A percentile compares a stretch with the other conserved stretches of the same genome.
phyloP scores from a whole-genome alignment of 192 early-diverging fungal genomes.

The Podochytrium sp. region DNA sequence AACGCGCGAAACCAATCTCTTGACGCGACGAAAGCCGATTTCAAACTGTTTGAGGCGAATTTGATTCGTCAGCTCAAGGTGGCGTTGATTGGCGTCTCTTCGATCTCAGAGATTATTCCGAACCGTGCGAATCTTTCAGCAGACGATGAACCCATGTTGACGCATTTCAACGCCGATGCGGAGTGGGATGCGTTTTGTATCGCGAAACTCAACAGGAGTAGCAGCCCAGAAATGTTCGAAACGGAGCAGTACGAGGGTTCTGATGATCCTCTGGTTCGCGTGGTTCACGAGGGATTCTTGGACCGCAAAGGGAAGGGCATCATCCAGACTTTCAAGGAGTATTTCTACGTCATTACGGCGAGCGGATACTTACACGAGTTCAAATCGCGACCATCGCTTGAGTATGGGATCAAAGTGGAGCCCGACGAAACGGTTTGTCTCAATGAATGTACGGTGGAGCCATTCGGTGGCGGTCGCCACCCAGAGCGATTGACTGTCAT shows the following conservation, averaged over 20 bases:
- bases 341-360: constrained; percentile 26
- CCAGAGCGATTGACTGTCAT: constrained; percentile 15
- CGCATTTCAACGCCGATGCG: constrained; percentile 6
- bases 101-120: constrained; percentile 2
- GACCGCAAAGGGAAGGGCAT: constrained; percentile 8
- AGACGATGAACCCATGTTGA: constrained; percentile 15
- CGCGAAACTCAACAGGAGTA: neutral
- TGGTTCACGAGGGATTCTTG: constrained; percentile 22
- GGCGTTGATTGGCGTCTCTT: constrained; percentile 15
- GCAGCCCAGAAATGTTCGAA: constrained; percentile 17
- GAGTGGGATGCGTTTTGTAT: constrained; percentile 18
- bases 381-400: neutral
- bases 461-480: constrained; percentile 7
- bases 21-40: constrained; percentile 6
- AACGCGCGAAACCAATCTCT: constrained; percentile 8
- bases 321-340: constrained; percentile 24
- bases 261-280: constrained; percentile 24
- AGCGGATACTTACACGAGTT: constrained; percentile 28
- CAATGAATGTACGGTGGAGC: neutral
- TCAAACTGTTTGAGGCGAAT: constrained; percentile 23
- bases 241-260: constrained; percentile 19
- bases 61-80: constrained; percentile 22
- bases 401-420: neutral
- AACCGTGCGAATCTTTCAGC: neutral
- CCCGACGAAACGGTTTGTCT: constrained; percentile 8